phyloP scores from a whole-genome alignment of 345 rosid genomes.

The Murraya paniculata region DNA sequence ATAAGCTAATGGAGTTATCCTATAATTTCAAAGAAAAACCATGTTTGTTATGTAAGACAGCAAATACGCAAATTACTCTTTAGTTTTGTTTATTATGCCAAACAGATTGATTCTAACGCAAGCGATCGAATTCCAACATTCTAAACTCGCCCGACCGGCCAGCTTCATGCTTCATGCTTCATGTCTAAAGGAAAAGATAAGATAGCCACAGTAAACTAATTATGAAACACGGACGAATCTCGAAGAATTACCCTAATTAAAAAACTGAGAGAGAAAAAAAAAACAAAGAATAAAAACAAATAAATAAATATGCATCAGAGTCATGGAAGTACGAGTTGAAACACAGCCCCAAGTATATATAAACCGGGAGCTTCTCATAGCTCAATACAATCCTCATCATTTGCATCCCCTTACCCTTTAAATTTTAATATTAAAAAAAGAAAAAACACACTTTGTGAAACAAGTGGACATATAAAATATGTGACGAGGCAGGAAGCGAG shows the following conservation, averaged over 20 bases:
- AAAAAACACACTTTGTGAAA: background rate
- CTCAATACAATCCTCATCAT: slow-evolving; percentile 27
- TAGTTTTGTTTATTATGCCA: too few relatives aligned
- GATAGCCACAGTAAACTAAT: too few relatives aligned
- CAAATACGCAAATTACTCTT: too few relatives aligned
- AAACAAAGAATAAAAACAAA: background rate
- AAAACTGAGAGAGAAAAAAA: too few relatives aligned
- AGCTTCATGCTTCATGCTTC: too few relatives aligned
- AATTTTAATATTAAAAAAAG: background rate
- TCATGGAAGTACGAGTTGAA: slow-evolving; percentile 49
- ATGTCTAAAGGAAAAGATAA: background rate
- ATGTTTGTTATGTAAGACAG: too few relatives aligned
- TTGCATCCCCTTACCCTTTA: background rate
- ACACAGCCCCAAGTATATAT: slow-evolving; percentile 19
- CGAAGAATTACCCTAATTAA: background rate
- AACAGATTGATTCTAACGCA: background rate
- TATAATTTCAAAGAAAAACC: too few relatives aligned
- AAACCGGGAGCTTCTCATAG: slow-evolving; percentile 30
- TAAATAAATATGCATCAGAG: slow-evolving; percentile 36
- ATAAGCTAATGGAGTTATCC: too few relatives aligned
- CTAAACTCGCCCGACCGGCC: too few relatives aligned
- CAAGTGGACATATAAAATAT: background rate
- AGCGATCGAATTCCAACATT: too few relatives aligned
- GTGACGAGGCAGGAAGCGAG: background rate
- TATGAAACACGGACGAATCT: background rate